Conservation (phyloP, 331 rosid genomes). For the Dryas integrifolia region DNA sequence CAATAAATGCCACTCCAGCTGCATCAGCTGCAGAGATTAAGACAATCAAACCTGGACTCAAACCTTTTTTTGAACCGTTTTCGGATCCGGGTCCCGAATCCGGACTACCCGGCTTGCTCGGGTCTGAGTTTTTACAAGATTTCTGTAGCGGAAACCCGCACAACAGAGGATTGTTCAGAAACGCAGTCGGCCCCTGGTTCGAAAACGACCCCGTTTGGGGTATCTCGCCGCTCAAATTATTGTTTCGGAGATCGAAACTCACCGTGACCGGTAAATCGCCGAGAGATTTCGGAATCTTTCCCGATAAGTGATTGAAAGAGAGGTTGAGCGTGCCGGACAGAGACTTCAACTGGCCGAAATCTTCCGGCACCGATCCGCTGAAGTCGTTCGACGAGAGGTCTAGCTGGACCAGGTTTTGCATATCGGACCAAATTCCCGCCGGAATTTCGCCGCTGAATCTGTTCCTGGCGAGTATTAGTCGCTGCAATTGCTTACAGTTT, state of each 20-base stretch:
- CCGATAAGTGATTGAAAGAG: slow-evolving; percentile 75
- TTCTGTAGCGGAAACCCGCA: slow-evolving; percentile 92
- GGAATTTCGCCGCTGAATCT: slow-evolving; percentile 62
- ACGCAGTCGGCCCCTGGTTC: slow-evolving; percentile 92
- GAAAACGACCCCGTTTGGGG: slow-evolving; percentile 92
- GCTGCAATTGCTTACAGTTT: slow-evolving; percentile 70
- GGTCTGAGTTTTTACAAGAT: slow-evolving; percentile 42
- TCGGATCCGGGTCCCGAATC: slow-evolving; percentile 26
- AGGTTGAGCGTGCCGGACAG: slow-evolving; percentile 84
- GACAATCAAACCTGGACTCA: slow-evolving; percentile 68
- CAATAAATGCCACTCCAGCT: slow-evolving; percentile 69
- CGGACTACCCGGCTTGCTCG: slow-evolving; percentile 40
- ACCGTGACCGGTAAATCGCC: slow-evolving; percentile 73
- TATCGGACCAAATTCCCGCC: slow-evolving; percentile 53
- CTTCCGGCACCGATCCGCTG: slow-evolving; percentile 60
- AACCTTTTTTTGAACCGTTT: slow-evolving; percentile 34
- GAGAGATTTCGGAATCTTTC: slow-evolving; percentile 59
- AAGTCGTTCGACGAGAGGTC: slow-evolving; percentile 73
- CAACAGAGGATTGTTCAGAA: slow-evolving; percentile 62
- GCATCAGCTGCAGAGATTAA: slow-evolving; percentile 86
- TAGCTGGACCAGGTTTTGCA: slow-evolving; percentile 53
- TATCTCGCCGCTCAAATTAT: slow-evolving; percentile 77
- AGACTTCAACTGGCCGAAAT: slow-evolving; percentile 52
- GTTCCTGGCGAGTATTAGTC: slow-evolving; percentile 64
- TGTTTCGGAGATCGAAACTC: slow-evolving; percentile 75